Percentiles rank a stretch among this genome's conserved stretches.
Conservation (phyloP, 208 protist species). For the Leishmania tarentolae region DNA sequence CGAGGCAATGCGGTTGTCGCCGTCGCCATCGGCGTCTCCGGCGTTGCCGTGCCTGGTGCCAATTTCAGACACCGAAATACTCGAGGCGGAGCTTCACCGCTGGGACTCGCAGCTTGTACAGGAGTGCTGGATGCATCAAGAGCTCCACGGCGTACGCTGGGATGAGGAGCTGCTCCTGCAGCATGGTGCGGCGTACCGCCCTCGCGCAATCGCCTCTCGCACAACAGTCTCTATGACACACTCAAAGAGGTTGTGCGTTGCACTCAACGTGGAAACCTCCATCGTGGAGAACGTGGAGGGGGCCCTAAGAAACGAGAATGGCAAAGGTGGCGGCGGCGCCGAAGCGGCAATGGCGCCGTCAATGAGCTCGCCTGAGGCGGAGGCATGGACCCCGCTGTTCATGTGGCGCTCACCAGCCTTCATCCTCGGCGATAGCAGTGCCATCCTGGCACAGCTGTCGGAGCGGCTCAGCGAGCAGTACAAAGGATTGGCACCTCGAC, state of each 20-base stretch:
- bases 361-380: slow-evolving; percentile 24
- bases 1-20: neutral
- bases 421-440: slow-evolving; percentile 53
- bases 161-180: slow-evolving; percentile 48
- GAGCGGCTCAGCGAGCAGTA: slow-evolving; percentile 75
- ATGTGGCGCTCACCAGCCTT: slow-evolving; percentile 77
- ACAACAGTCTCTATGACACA: slow-evolving; percentile 53
- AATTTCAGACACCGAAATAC: slow-evolving; percentile 56
- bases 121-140: slow-evolving; percentile 72
- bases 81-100: slow-evolving; percentile 57
- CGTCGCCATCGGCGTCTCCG: neutral
- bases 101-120: slow-evolving; percentile 52
- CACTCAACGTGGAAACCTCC: slow-evolving; percentile 64
- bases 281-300: slow-evolving; percentile 52
- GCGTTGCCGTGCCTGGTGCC: slow-evolving; percentile 23
- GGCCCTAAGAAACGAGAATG: slow-evolving; percentile 24
- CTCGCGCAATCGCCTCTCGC: slow-evolving; percentile 58
- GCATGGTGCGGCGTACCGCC: slow-evolving; percentile 63
- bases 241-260: slow-evolving; percentile 68
- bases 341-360: slow-evolving; percentile 19
- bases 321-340: slow-evolving; percentile 22
- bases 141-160: slow-evolving; percentile 59
- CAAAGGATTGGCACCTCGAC: slow-evolving; percentile 62
- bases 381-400: slow-evolving; percentile 50
- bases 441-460: slow-evolving; percentile 60